A percentile compares a stretch with the other conserved stretches of the same genome.
phyloP scores from a whole-genome alignment of 192 early-diverging fungal genomes.

The Piromyces finnis region DNA sequence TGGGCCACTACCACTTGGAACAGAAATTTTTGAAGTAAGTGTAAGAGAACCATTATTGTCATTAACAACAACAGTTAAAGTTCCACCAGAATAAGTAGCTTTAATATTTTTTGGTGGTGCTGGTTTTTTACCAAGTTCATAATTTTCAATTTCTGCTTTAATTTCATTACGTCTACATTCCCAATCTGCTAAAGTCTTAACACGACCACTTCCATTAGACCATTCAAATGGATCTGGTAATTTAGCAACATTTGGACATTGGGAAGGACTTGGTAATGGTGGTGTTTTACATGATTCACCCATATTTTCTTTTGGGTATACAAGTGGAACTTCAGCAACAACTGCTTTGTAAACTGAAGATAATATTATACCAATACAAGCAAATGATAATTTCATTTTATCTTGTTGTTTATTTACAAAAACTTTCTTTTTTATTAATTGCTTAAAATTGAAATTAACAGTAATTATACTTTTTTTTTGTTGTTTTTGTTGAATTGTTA shows the following conservation, averaged over 20 bases:
- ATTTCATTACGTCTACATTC: background rate
- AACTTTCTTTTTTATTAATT: no score
- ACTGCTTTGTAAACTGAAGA: background rate
- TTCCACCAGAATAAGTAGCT: background rate
- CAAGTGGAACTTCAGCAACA: background rate
- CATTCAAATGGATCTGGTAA: background rate
- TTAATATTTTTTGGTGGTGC: background rate
- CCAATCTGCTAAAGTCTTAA: background rate
- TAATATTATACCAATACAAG: background rate
- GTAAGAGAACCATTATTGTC: background rate
- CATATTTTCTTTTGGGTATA: background rate
- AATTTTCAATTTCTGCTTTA: background rate
- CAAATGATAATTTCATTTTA: background rate
- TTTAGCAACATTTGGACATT: background rate
- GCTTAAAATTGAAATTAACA: no score
- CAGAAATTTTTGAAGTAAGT: background rate
- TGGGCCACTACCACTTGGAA: background rate
- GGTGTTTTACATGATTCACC: background rate
- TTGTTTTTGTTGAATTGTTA: no score
- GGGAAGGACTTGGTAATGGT: background rate
- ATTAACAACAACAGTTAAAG: background rate
- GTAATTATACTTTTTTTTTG: no score
- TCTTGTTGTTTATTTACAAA: background rate
- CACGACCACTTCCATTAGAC: background rate
- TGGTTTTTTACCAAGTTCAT: background rate